phyloP scores from a whole-genome alignment of 306 rosid genomes.

The Neltuma alba region DNA sequence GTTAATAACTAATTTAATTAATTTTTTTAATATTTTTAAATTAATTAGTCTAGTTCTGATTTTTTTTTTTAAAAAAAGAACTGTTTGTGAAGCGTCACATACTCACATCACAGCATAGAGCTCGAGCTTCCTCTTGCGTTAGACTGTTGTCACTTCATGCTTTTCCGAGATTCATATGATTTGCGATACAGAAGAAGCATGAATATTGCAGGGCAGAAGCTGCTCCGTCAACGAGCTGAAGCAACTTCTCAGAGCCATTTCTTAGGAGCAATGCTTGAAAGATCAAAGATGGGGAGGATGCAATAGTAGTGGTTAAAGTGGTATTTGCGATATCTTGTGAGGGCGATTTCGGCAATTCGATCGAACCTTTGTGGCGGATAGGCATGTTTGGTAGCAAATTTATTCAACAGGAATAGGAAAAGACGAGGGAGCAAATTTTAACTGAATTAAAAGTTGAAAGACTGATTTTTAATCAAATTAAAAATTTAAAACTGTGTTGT shows the following conservation, averaged over 20 bases:
- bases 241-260: slow-evolving; percentile 29
- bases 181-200: not conserved
- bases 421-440: too few species aligned
- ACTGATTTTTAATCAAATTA: too few species aligned
- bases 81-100: not conserved
- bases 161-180: not conserved
- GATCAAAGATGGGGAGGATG: not conserved
- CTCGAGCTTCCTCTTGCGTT: not conserved
- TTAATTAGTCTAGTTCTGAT: too few species aligned
- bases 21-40: too few species aligned
- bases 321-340: not conserved
- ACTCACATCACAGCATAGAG: not conserved
- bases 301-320: not conserved
- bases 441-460: too few species aligned
- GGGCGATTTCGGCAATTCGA: slow-evolving; percentile 17
- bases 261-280: slow-evolving; percentile 9
- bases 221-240: not conserved
- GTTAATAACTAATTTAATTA: too few species aligned
- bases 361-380: not conserved
- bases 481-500: too few species aligned
- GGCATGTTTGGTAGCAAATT: not conserved
- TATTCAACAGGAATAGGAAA: too few species aligned
- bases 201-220: too few species aligned
- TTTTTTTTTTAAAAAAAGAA: too few species aligned
- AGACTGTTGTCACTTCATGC: not conserved